phyloP scores from a whole-genome alignment of 75 land plant genomes.

The Sequoia sempervirens region DNA sequence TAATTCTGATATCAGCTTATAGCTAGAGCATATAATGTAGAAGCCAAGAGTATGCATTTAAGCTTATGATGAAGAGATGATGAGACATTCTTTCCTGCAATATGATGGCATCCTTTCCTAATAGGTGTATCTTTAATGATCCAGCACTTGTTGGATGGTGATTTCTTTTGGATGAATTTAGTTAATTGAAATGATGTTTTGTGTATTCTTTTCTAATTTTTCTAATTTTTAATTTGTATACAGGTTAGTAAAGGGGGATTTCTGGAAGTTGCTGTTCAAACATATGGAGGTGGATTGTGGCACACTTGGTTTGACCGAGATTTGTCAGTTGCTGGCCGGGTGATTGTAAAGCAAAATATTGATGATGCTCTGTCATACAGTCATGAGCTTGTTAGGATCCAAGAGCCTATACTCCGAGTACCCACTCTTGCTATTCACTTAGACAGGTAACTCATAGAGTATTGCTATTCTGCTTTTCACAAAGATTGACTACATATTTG shows the following conservation, averaged over 20 bases:
- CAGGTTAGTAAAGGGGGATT: constrained; percentile 89
- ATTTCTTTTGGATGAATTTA: not conserved
- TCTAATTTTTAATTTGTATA: not conserved
- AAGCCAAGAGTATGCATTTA: not conserved
- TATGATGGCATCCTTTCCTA: not conserved
- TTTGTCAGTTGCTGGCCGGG: constrained; percentile 84
- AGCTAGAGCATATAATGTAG: not conserved
- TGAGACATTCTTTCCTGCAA: not conserved
- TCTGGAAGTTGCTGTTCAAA: constrained; percentile 90
- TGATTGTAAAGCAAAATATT: constrained; percentile 54
- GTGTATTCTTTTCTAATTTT: constrained; percentile 1
- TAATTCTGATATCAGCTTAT: not conserved
- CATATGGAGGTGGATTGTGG: constrained; percentile 98
- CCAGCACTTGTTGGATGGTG: not conserved
- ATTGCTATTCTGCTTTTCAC: not conserved
- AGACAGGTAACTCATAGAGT: constrained; percentile 53
- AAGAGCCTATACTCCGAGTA: constrained; percentile 81
- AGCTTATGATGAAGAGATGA: not conserved
- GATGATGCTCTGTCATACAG: constrained; percentile 49
- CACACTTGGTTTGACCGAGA: constrained; percentile 99
- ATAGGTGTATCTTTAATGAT: not conserved
- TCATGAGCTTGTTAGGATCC: constrained; percentile 78
- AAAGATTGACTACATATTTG: not conserved
- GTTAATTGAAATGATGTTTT: not conserved
- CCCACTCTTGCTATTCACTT: constrained; percentile 96